Base-by-base conservation (phyloP, 2,329 filamentous ascomycete species). In the Fusarium sp. region DNA sequence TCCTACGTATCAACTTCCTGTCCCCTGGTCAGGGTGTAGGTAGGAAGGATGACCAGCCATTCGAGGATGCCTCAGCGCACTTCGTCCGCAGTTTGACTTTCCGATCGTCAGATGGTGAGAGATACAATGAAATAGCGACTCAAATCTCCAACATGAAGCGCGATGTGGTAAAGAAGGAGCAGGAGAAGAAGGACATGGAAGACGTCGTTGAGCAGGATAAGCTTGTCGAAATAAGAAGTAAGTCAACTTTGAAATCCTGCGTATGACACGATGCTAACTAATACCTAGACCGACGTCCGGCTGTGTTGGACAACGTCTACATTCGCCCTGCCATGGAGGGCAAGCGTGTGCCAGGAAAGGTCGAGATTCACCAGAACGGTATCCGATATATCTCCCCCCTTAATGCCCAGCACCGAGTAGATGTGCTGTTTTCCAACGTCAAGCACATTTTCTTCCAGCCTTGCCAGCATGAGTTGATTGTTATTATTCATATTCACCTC, bases 131-230 rank as follows among this genome's bases (percentile, higher is more conserved):
- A 75, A 96, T 99, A 72, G 91, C 94, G 14, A 92, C 92, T 65
- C 93, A 97, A 77, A 98, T 99, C 74, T 95, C 93, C 13, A 96
- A 98, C 77, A 91, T 99, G 84, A 97, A 98, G 84, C 97, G 96
- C 78, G 93, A 95, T 73, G 90, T 93, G 7, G 89, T 93, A 43
- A 94, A 97, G 81, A 92, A 93, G 74, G 96, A 99, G 80, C 94
- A 98, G 76, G 95, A 98, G 81, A 98, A 98, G 89, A 99, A 99
- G 83, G 95, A 99, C 74, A 92, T 99, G 92, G 96, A 99, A 79
- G 96, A 99, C 80, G 96, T 99, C 23, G 94, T 99, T 8, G 96
- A 98, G 81, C 96, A 99, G 80, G 96, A 99, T 79, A 99, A 99
- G 84, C 89, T 99, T 54, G 85, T 97, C 72, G 94, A 98, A 78